Base-by-base conservation (phyloP, 306 rosid genomes). In the Lagenaria siceraria region DNA sequence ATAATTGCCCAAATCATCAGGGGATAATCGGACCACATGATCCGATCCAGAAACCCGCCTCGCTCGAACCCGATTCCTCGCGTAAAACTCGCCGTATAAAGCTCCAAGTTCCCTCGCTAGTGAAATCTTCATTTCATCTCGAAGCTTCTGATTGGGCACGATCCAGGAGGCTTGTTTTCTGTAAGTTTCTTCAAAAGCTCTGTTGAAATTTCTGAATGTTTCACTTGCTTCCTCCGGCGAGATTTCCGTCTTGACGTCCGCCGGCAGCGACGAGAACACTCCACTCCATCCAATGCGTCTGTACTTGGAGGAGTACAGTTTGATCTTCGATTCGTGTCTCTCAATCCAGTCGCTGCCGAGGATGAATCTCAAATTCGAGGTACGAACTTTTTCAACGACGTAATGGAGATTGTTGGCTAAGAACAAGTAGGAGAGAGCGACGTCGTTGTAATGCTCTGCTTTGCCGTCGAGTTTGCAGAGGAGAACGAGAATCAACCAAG, bases 371-470 rank as follows among this genome's bases (percentile, higher is more conserved):
- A 90, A 80, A 68, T 83, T 90, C 18, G 95, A 85, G n/a, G 49
- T 64, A 0, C 92, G 89, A 0, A 83, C 89, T 51, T 90, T 90
- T 22, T 52, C 80, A 79, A 90, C 89, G 77, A 90, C 78, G 88
- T 90, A 90, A 36, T 85, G 92, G 69, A 90, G 89, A 83, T 90
- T 90, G 64, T 90, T 90, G 51, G 95, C 90, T 1, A 90, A 85
- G 78, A 90, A 90, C 31, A 90, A 78, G 82, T 90, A 90, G 3
- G 90, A 85, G 40, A 85, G 88, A 0, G 92, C 90, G 19, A 83
- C 82, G 79, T 90, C 88, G 10, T 86, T 86, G 90, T 86, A 85
- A 17, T 82, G 78, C 72, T 79, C 84, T 0, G 86, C 85, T 82
- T 86, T 90, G 2, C 77, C 82, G 79, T 90, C 95, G 43, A 90